A percentile compares a stretch with the other conserved stretches of the same genome.
These are phyloP conservation scores for Austroboletus eburneus DNA, from an alignment of 768 basidiomycete genomes.

Conservation along the genomic window DNA sequence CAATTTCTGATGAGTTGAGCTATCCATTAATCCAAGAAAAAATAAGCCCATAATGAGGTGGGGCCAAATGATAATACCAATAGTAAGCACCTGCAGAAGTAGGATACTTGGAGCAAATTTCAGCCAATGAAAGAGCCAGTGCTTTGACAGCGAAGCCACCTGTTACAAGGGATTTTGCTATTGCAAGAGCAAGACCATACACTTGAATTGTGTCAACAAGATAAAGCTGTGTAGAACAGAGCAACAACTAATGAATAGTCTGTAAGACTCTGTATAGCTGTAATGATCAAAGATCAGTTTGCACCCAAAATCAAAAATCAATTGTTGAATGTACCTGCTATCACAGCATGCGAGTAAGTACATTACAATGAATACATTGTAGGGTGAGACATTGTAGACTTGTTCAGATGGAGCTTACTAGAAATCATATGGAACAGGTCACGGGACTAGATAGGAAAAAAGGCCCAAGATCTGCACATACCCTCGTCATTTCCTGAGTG, in stretches of 20 bases:
- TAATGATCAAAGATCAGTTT: not conserved
- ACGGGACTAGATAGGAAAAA: slow-evolving; percentile 25
- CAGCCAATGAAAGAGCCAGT: slow-evolving; percentile 51
- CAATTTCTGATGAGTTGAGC: slow-evolving; percentile 69
- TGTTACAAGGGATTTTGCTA: slow-evolving; percentile 50
- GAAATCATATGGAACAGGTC: slow-evolving; percentile 51
- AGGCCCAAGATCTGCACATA: slow-evolving; percentile 20
- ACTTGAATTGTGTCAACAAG: slow-evolving; percentile 33
- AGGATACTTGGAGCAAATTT: slow-evolving; percentile 58
- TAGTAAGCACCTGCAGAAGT: slow-evolving; percentile 63
- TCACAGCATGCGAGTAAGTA: slow-evolving; percentile 37
- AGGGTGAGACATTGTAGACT: too few relatives aligned
- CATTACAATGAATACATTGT: too few relatives aligned
- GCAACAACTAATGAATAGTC: slow-evolving; percentile 50
- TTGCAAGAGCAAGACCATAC: slow-evolving; percentile 52
- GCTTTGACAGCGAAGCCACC: slow-evolving; percentile 52
- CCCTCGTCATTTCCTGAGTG: slow-evolving; percentile 51
- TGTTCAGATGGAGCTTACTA: slow-evolving; percentile 40
- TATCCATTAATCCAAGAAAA: slow-evolving; percentile 67
- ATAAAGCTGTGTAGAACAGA: not conserved
- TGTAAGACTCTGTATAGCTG: slow-evolving; percentile 61
- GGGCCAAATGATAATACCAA: slow-evolving; percentile 60
- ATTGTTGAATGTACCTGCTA: slow-evolving; percentile 36
- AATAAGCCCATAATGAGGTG: slow-evolving; percentile 47
- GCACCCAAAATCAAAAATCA: not conserved